Conservation (phyloP, 2,329 filamentous ascomycete genomes). For the Penicillium palitans region DNA sequence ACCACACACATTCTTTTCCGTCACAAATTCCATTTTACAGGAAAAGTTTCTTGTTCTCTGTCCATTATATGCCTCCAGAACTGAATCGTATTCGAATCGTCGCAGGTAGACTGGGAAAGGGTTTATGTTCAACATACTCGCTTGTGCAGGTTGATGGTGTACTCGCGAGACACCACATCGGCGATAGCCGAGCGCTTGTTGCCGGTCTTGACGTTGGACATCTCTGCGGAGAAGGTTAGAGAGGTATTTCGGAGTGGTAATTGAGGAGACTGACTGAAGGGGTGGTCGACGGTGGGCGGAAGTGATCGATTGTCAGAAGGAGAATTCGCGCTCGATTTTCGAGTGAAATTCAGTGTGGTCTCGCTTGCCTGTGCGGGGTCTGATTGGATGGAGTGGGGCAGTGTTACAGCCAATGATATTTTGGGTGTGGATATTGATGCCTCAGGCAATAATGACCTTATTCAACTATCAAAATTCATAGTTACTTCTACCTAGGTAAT, state of each 20-base stretch:
- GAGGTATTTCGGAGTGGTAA: not conserved
- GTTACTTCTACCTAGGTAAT: not conserved
- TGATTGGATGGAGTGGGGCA: constrained; percentile 30
- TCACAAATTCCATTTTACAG: constrained; percentile 24
- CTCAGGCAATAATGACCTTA: not conserved
- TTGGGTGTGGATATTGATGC: constrained; percentile 1
- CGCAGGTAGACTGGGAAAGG: constrained; percentile 21
- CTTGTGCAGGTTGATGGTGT: constrained; percentile 99
- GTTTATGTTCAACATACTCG: constrained; percentile 68
- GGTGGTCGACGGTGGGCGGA: constrained; percentile 42
- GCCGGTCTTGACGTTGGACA: constrained; percentile 66
- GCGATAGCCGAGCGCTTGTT: constrained; percentile 95
- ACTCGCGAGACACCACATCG: constrained; percentile 99
- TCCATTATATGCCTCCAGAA: constrained; percentile 33
- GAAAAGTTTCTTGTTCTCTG: constrained; percentile 33
- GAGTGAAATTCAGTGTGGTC: constrained; percentile 39
- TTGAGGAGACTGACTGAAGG: constrained; percentile 37
- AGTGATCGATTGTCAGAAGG: constrained; percentile 36
- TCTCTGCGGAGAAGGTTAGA: constrained; percentile 50
- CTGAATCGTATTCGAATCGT: constrained; percentile 26
- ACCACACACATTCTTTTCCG: constrained; percentile 21
- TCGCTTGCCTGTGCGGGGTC: constrained; percentile 34
- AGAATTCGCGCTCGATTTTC: constrained; percentile 30
- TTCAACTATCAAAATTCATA: not conserved
- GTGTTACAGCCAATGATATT: not conserved